Percentiles rank a stretch among this genome's conserved stretches.
phyloP scores from a whole-genome alignment of 192 early-diverging fungal genomes.

The Linnemannia elongata region DNA sequence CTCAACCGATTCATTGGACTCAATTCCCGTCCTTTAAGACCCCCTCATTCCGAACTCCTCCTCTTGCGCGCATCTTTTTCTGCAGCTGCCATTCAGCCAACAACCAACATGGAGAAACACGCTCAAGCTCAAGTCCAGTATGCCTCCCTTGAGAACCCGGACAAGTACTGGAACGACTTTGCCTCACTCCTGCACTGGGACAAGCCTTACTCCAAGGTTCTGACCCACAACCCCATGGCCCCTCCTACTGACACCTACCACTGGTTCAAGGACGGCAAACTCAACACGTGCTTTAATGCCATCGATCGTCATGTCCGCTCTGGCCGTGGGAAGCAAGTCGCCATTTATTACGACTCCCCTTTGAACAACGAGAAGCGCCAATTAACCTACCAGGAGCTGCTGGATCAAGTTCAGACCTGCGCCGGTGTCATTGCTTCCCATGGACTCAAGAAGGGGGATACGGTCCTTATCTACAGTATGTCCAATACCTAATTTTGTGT shows the following conservation, averaged over 20 bases:
- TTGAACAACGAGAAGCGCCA: slow-evolving; percentile 65
- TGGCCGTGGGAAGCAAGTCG: slow-evolving; percentile 68
- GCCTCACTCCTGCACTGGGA: slow-evolving; percentile 66
- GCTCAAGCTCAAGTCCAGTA: slow-evolving; percentile 20
- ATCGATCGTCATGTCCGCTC: slow-evolving; percentile 79
- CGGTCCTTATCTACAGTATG: slow-evolving; percentile 85
- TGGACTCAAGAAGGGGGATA: slow-evolving; percentile 77
- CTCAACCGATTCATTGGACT: neutral
- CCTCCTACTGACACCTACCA: slow-evolving; percentile 52
- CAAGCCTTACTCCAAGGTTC: slow-evolving; percentile 52
- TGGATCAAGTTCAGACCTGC: slow-evolving; percentile 75
- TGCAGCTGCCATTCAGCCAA: slow-evolving; percentile 2
- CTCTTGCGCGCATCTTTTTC: neutral
- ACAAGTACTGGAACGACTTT: slow-evolving; percentile 64
- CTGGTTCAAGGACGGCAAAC: slow-evolving; percentile 79
- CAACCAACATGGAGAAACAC: slow-evolving; percentile 35
- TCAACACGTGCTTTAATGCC: slow-evolving; percentile 88
- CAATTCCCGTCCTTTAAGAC: neutral
- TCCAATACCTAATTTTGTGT: neutral
- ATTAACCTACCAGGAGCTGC: slow-evolving; percentile 78
- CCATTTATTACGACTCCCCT: slow-evolving; percentile 84
- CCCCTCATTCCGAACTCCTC: neutral
- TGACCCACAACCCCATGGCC: slow-evolving; percentile 34
- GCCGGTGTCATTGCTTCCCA: slow-evolving; percentile 73
- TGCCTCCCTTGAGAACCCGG: slow-evolving; percentile 60